Evolutionary conservation across 2,329 filamentous ascomycete genomes (phyloP).

Genomic region (Alternaria novae-zelandiae): DNA sequence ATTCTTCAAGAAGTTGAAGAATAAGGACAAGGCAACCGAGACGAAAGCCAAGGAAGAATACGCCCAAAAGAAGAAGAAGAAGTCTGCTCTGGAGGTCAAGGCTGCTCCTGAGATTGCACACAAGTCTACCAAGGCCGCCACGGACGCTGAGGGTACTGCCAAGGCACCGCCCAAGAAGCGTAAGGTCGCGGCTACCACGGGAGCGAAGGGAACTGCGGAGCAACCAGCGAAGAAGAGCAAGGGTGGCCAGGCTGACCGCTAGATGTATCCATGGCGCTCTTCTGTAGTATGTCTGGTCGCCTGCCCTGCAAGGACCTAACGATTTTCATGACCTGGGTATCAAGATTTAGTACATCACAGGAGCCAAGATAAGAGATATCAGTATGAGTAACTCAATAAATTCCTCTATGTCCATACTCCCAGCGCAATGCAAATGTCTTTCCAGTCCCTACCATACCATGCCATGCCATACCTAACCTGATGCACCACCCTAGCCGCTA

Average conservation of each 20-base stretch:
- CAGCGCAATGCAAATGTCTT: conserved; percentile 3
- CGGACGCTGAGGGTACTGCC: not conserved
- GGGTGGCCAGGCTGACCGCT: not conserved
- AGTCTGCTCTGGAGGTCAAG: not conserved
- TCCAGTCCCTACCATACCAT: not conserved
- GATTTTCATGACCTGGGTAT: not conserved
- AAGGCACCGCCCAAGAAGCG: not conserved
- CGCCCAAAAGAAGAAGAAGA: not conserved
- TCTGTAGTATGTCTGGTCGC: not conserved
- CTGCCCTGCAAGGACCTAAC: not conserved
- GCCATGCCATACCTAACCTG: conserved; percentile 8
- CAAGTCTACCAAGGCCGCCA: not conserved
- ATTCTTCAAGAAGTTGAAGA: not conserved
- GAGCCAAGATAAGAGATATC: not conserved
- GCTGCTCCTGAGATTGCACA: not conserved
- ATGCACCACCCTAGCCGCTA: conserved; percentile 8
- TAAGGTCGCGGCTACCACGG: not conserved
- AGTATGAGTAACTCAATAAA: not conserved
- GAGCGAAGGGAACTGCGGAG: not conserved
- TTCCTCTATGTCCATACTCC: not conserved
- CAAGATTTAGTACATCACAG: not conserved
- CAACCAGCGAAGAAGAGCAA: not conserved
- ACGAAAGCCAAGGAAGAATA: not conserved
- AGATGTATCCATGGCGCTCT: not conserved
- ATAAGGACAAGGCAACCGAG: not conserved